These are phyloP conservation scores for Petasospora rhodanensis DNA, from an alignment of 1,139 yeast species.

Conservation along the genomic window DNA sequence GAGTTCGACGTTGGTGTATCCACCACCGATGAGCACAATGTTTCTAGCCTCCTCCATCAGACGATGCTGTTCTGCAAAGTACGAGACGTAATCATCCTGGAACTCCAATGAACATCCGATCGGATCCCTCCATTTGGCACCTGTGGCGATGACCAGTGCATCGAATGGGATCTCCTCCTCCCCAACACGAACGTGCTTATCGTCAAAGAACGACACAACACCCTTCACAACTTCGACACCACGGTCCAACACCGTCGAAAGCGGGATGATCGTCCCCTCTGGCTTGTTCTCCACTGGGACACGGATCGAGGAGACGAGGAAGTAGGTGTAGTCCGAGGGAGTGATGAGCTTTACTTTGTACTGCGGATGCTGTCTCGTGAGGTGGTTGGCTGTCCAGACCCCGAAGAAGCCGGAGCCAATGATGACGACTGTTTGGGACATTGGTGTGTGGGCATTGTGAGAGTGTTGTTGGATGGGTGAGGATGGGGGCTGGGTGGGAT, in stretches of 20 bases:
- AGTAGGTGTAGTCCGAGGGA: slow-evolving; percentile 9
- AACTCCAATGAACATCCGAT: slow-evolving; percentile 14
- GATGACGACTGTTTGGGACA: slow-evolving; percentile 11
- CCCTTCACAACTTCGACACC: slow-evolving; percentile 19
- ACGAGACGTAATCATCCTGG: slow-evolving; percentile 11
- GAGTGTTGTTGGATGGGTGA: too few relatives aligned
- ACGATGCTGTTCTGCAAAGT: slow-evolving; percentile 12
- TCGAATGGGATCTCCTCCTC: slow-evolving; percentile 6
- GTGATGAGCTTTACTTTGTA: slow-evolving; percentile 12
- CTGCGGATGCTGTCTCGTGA: slow-evolving; percentile 3
- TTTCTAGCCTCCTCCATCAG: slow-evolving; percentile 18
- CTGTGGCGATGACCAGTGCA: slow-evolving; percentile 20
- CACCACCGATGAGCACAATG: slow-evolving; percentile 29
- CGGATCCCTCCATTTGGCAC: slow-evolving; percentile 26
- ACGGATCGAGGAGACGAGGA: slow-evolving; percentile 11
- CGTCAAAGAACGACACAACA: slow-evolving; percentile 17
- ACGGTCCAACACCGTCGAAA: slow-evolving; percentile 14
- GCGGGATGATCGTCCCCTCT: slow-evolving; percentile 14
- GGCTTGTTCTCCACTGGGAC: slow-evolving; percentile 15
- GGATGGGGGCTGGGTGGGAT: too few relatives aligned
- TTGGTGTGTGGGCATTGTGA: too few relatives aligned
- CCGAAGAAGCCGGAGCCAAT: slow-evolving; percentile 20
- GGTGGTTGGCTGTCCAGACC: slow-evolving; percentile 13
- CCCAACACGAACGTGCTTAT: slow-evolving; percentile 1
- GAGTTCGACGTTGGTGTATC: slow-evolving; percentile 26